Evolutionary conservation across 176 grass and related monocot species (phyloP).

Genomic region (Phoenix dactylifera): DNA sequence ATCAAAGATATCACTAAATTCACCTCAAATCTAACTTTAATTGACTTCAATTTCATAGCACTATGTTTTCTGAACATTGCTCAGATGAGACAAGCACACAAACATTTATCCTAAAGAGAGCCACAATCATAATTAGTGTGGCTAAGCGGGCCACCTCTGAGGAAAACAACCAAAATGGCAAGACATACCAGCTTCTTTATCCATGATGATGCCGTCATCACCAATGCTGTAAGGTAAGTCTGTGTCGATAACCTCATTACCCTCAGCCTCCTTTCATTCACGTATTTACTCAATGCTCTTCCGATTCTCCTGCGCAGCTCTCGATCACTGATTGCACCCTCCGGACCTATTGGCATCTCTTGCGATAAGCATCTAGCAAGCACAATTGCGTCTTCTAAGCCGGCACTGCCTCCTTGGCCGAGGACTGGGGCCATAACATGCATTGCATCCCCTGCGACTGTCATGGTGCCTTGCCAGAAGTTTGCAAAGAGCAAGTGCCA

Average conservation of each 20-base stretch:
- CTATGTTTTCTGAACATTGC: not conserved
- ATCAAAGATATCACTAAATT: too few relatives aligned
- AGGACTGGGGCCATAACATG: slow-evolving; percentile 46
- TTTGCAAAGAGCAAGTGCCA: slow-evolving; percentile 26
- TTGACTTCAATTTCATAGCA: too few relatives aligned
- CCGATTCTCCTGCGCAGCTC: slow-evolving; percentile 11
- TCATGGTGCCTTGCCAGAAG: slow-evolving; percentile 27
- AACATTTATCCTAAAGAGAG: slow-evolving; percentile 7
- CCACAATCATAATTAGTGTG: slow-evolving; percentile 39
- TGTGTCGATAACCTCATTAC: slow-evolving; percentile 17
- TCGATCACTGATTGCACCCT: not conserved
- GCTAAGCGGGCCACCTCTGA: slow-evolving; percentile 13
- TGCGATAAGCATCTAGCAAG: slow-evolving; percentile 27
- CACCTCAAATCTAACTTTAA: too few relatives aligned
- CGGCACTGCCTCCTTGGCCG: slow-evolving; percentile 37
- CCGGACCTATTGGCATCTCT: not conserved
- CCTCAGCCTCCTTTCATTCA: slow-evolving; percentile 30
- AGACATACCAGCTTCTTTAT: slow-evolving; percentile 14
- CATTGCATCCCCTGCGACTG: slow-evolving; percentile 49
- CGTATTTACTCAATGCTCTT: slow-evolving; percentile 16
- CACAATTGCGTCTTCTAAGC: slow-evolving; percentile 36
- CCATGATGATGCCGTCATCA: slow-evolving; percentile 5
- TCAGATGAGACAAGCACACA: not conserved
- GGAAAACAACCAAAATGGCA: slow-evolving; percentile 11
- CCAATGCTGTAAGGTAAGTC: slow-evolving; percentile 12